Evolutionary conservation across 108 stramenopile species (phyloP), one percentile per base, ranked within the genome.

Genomic region (Aurantiochytrium sp.): DNA sequence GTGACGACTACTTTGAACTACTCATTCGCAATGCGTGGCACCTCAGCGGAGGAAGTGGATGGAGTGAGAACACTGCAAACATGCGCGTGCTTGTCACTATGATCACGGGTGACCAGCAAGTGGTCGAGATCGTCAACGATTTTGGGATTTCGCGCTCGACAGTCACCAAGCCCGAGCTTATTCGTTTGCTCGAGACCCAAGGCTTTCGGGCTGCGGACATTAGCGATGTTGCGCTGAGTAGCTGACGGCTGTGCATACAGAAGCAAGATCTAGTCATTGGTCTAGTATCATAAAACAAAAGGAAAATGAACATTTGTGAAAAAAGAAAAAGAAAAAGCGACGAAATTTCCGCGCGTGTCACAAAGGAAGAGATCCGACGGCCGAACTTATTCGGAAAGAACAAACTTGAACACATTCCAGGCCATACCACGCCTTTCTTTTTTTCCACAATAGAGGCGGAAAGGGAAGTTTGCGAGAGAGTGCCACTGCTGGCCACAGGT

Each of bases 21-120:
- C 43, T 91, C 55, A 92, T 92, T 55, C 89, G 92, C 28, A 92
- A 92, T 60, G 92, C 92, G 16, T 92, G 92, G 92, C 92, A 92
- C 43, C 76, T 92, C n/a, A 19, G 25, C 21, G 92, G 92, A 3
- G 92, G 92, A 4, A 14, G 5, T 16, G 92, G 92, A 8, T 58
- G 44, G 72, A 49, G 58, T 19, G 92, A 89, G 43, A 92, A 90
- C 87, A 60, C 59, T 4, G 49, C 90, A 6, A 92, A 92, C 87
- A 69, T 72, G 12, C 72, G 91, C 28, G 90, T 91, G 76, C 45
- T 92, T 6, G 92, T 92, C 16, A 92, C 92, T 21, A 53, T 59
- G 42, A 51, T n/a, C 43, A 90, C 72, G n/a, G 92, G 92, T 5
- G 43, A 76, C 28, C 89, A 91, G 64, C 21, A 6, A 8, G 92